These are phyloP conservation scores for Salisapilia sapeloensis DNA, from an alignment of 352 stramenopile genomes.

Conservation along the genomic window DNA sequence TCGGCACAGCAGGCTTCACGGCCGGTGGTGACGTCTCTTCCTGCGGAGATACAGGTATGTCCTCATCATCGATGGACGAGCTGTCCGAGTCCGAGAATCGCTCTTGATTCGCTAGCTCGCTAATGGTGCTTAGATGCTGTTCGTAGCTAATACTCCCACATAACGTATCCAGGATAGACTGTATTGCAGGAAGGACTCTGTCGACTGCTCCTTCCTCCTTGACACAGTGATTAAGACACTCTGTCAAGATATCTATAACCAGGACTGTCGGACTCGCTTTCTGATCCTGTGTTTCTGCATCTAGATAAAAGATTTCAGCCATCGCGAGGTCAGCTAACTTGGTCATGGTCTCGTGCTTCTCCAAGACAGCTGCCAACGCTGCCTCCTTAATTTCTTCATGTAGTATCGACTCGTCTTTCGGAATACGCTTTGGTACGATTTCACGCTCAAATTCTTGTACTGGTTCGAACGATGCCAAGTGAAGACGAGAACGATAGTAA, in stretches of 20 bases:
- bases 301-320: slow-evolving; percentile 44
- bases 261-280: slow-evolving; percentile 26
- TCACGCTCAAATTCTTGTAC: slow-evolving; percentile 49
- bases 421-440: slow-evolving; percentile 31
- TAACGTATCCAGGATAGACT: slow-evolving; percentile 32
- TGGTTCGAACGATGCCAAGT: slow-evolving; percentile 58
- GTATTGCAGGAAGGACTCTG: slow-evolving; percentile 23
- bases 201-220: slow-evolving; percentile 17
- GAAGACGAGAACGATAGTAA: slow-evolving; percentile 43
- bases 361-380: slow-evolving; percentile 25
- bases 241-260: slow-evolving; percentile 36
- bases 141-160: slow-evolving; percentile 64
- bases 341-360: slow-evolving; percentile 21
- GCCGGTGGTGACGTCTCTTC: not conserved
- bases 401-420: slow-evolving; percentile 26
- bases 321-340: slow-evolving; percentile 35
- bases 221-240: slow-evolving; percentile 31
- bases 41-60: not conserved
- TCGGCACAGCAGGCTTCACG: slow-evolving; percentile 5
- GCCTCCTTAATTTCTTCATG: slow-evolving; percentile 37
- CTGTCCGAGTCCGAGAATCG: slow-evolving; percentile 63
- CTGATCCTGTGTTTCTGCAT: slow-evolving; percentile 26
- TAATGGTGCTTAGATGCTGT: slow-evolving; percentile 56
- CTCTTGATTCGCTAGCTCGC: slow-evolving; percentile 43
- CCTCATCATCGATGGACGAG: slow-evolving; percentile 2